These are phyloP conservation scores for Plasmodium ovale DNA, from an alignment of 169 alveolate species.

Conservation along the genomic window DNA sequence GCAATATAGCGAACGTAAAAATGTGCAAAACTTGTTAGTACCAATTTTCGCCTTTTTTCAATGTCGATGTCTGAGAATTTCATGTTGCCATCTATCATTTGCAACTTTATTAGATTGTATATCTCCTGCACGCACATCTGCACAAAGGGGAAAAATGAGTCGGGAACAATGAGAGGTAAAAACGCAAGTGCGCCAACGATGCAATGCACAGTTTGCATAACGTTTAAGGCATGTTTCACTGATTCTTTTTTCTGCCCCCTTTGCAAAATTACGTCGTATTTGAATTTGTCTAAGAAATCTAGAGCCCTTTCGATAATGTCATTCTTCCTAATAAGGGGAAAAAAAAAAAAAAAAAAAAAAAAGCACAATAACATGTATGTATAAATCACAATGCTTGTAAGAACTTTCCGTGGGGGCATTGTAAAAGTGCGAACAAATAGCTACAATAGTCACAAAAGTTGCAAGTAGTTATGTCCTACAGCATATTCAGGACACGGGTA, in stretches of 20 bases:
- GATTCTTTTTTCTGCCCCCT: neutral
- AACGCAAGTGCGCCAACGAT: too few relatives aligned
- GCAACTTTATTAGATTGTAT: constrained; percentile 50
- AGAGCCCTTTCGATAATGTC: constrained; percentile 45
- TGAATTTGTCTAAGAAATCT: constrained; percentile 36
- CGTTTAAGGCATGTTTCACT: neutral
- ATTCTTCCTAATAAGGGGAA: constrained; percentile 23
- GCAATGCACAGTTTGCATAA: neutral
- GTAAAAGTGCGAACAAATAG: too few relatives aligned
- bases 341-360: constrained; percentile 10
- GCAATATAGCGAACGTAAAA: neutral
- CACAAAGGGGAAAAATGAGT: neutral
- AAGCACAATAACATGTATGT: neutral
- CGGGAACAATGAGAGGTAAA: too few relatives aligned
- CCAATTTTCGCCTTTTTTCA: constrained; percentile 64
- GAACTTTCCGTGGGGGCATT: neutral
- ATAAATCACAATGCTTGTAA: neutral
- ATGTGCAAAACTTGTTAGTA: neutral
- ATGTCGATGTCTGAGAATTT: constrained; percentile 66
- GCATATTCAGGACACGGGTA: constrained; percentile 11
- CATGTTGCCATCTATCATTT: constrained; percentile 40
- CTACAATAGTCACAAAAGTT: too few relatives aligned
- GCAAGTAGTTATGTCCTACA: too few relatives aligned
- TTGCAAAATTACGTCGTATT: constrained; percentile 46
- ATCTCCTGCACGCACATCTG: constrained; percentile 57